Conservation (phyloP, 2,329 filamentous ascomycete genomes). For the Colletotrichum noveboracense region DNA sequence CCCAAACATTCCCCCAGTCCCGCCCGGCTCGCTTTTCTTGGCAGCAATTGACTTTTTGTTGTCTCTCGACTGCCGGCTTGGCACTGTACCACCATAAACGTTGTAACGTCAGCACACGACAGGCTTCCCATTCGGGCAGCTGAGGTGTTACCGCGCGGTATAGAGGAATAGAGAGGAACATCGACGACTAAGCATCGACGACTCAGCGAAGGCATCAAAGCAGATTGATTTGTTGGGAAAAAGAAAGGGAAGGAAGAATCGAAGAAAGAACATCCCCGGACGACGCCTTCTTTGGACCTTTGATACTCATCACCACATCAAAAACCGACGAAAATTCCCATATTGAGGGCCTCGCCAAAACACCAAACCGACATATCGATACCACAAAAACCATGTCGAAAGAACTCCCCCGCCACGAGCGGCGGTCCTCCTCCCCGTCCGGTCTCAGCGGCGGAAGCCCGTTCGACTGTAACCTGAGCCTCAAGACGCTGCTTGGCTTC, state of each 20-base stretch:
- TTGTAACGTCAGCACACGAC: background rate
- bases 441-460: background rate
- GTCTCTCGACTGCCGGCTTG: slow-evolving; percentile 14
- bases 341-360: background rate
- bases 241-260: background rate
- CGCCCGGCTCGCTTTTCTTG: background rate
- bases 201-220: background rate
- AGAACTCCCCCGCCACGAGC: slow-evolving; percentile 13
- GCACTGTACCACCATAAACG: background rate
- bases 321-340: background rate
- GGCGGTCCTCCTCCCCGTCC: background rate
- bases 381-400: background rate
- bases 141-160: background rate
- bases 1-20: background rate
- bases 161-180: background rate
- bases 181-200: background rate
- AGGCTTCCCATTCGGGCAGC: slow-evolving; percentile 3
- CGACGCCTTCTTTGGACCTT: background rate
- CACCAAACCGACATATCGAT: background rate
- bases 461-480: slow-evolving; percentile 15
- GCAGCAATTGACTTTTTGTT: background rate
- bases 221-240: background rate
- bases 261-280: background rate
- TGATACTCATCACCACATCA: background rate
- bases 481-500: slow-evolving; percentile 39